Evolutionary conservation across 495 filamentous ascomycete species (phyloP), one percentile per base, ranked within the genome.

Genomic region (Aspergillus carlsbadensis): DNA sequence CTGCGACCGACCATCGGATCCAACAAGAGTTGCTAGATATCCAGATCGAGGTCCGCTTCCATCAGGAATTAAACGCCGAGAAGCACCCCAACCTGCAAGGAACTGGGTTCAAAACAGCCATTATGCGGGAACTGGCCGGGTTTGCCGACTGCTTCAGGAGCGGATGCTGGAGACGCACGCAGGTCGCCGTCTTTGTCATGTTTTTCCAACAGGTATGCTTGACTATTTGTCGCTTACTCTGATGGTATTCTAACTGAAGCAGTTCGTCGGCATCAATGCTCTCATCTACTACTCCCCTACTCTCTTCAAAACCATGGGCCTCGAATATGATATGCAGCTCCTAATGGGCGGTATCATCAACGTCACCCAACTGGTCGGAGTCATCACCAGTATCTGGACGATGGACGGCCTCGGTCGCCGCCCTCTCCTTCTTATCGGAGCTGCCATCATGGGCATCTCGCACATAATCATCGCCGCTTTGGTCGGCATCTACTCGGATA

Each of bases 301-400:
- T 0, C 68, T 86, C 0, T 86, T 85, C 56, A 58, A 72, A n/a
- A 81, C 77, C 0, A 81, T 85, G 73, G 83, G 83, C 7, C 70
- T 85, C 8, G 66, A 79, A 47, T 71, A 74, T 47, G 70, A 71
- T 36, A 82, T 83, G 79, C 79, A 81, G 49, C 70, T 85, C 8
- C 72, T 81, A 52, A 81, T 85, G 74, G 81, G 81, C 5, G 82
- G 83, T 13, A 76, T 86, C 17, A 68, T 83, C 34, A 85, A 85
- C 53, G 63, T 84, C 13, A 68, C 73, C 18, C 81, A 85, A 45
- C 63, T 81, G 7, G 70, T 80, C 13, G 78, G 78, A 17, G 76
- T 79, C 0, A 61, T 63, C 17, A 75, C 68, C n/a, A 73, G 67
- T 58, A 47, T 81, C n/a, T 79, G 73, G 74, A 76, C 73, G 0